Evolutionary conservation across 306 rosid species (phyloP).

Genomic region (Trichosanthes cucumerina): DNA sequence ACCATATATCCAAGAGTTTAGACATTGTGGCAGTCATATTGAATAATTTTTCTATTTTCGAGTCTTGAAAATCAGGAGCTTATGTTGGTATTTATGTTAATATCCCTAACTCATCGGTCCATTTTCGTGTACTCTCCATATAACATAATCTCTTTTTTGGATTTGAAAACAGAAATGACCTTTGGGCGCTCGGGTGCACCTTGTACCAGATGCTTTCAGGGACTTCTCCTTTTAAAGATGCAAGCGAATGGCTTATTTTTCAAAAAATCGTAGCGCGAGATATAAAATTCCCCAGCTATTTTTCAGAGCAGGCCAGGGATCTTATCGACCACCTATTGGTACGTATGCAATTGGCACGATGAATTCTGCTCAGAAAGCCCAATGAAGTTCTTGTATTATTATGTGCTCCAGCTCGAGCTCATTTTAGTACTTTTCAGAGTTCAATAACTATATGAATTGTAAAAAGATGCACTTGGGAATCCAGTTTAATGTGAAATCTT

Average conservation of each 20-base stretch:
- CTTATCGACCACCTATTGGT: slow-evolving; percentile 82
- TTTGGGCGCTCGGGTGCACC: slow-evolving; percentile 99
- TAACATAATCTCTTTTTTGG: background rate
- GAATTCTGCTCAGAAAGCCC: background rate
- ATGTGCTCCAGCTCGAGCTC: background rate
- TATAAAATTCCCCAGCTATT: slow-evolving; percentile 81
- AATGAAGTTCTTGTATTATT: background rate
- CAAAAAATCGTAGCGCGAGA: slow-evolving; percentile 96
- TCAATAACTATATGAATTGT: background rate
- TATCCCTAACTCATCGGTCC: background rate
- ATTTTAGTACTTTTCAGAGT: background rate
- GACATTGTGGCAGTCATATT: background rate
- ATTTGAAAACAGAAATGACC: slow-evolving; percentile 75
- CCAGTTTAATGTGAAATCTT: background rate
- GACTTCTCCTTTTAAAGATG: slow-evolving; percentile 97
- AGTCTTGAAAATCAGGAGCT: background rate
- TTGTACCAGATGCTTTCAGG: slow-evolving; percentile 99
- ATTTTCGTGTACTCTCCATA: background rate
- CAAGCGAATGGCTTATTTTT: slow-evolving; percentile 99
- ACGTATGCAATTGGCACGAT: slow-evolving; percentile 26
- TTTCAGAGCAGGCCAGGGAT: slow-evolving; percentile 81
- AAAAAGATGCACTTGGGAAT: background rate
- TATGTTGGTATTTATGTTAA: background rate
- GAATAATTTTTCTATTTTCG: background rate
- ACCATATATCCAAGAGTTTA: background rate